Base-by-base conservation (phyloP, 257 asterid genomes). In the Fraxinus quadrangulata region DNA sequence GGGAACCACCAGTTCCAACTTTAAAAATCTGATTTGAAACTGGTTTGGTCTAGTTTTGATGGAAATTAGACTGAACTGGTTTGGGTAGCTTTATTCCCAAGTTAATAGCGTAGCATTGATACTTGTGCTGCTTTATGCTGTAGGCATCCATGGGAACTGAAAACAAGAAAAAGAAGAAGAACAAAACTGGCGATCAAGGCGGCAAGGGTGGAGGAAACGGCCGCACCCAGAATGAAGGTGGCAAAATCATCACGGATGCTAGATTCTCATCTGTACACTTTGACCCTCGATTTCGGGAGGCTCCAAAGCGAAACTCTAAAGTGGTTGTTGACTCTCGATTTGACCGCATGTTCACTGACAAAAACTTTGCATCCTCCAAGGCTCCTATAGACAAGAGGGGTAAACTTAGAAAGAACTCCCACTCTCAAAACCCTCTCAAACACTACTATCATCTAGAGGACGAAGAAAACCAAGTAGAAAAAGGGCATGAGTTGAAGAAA, bases 201-300 rank as follows among this genome's bases (percentile, higher is more conserved):
- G 56, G 76, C 56, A 67, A 54, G 30, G 75, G 83, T 34, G 84
- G 81, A 71, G 72, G 67, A 26, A 63, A 63, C 0, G n/a, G 4
- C 34, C 34, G n/a, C 26, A 34, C 69, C 2, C 69, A 63, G 17
- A 67, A 42, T 30, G 79, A 71, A 7, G 77, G 59, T 37, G 80
- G 65, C 8, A 78, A 78, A 72, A 74, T 70, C 73, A 88, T 91
- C 45, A 85, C 81, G n/a, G 99, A 95, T 68, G 73, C 88, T 66
- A 94, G 99, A 71, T 93, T 95, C 81, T 89, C 89, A 17, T 80
- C 93, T 4, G 85, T 94, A 0, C 94, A 90, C 67, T 77, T 92
- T 42, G 99, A 95, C 85, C 98, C 99, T 65, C 92, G 97, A 74
- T 95, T 93, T 79, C 86, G 89, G 85, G 94, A 91, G 70, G 91